A percentile compares a stretch with the other conserved stretches of the same genome.
Conservation (phyloP, 768 basidiomycete species). For the Galerina sulciceps region DNA sequence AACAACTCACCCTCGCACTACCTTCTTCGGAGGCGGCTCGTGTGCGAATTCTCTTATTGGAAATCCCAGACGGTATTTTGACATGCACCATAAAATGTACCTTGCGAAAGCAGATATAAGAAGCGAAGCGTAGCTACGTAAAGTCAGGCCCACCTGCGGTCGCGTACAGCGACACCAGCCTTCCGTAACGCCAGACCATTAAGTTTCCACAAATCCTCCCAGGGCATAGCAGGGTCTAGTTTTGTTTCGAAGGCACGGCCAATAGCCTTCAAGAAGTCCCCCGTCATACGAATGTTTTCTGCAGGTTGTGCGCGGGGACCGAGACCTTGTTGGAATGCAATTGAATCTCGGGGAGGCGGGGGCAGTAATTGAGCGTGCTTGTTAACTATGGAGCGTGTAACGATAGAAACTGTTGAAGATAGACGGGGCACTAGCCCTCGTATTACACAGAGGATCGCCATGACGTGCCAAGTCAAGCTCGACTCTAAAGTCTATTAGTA, state of each 20-base stretch:
- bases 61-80: constrained; percentile 69
- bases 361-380: neutral
- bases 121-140: neutral
- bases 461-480: constrained; percentile 1
- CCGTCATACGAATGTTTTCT: constrained; percentile 44
- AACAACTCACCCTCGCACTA: constrained; percentile 71
- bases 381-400: constrained; percentile 34
- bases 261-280: constrained; percentile 73
- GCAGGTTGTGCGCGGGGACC: constrained; percentile 11
- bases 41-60: constrained; percentile 66
- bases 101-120: constrained; percentile 37
- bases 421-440: constrained; percentile 24
- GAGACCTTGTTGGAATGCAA: constrained; percentile 10
- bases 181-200: constrained; percentile 62
- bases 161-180: constrained; percentile 66
- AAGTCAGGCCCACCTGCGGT: constrained; percentile 61
- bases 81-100: constrained; percentile 86
- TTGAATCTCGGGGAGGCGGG: constrained; percentile 31
- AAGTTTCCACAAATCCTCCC: constrained; percentile 75
- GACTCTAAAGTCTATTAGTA: too few relatives aligned
- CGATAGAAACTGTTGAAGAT: constrained; percentile 25
- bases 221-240: constrained; percentile 55
- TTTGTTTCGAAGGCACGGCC: constrained; percentile 73
- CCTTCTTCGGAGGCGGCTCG: constrained; percentile 72
- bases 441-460: constrained; percentile 15